Percentiles rank a stretch among this genome's conserved stretches.
Conservation (phyloP, 139 green algal species). For the Limnomonas spitsbergensis region DNA sequence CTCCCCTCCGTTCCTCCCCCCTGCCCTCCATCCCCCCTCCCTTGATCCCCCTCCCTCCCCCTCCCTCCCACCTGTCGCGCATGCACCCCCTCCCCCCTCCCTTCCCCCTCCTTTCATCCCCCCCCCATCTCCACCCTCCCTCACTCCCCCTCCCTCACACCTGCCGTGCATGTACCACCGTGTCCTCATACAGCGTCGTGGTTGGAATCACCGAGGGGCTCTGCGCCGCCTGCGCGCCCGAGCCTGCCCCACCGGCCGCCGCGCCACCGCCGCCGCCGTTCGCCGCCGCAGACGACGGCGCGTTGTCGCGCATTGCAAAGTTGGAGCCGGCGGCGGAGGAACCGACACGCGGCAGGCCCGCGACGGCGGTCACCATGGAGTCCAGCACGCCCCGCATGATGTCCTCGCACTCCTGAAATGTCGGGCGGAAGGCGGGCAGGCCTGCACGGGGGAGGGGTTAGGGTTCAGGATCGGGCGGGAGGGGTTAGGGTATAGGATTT, state of each 20-base stretch:
- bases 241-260: background rate
- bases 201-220: constrained; percentile 37
- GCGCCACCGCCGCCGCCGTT: background rate
- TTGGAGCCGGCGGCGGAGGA: constrained; percentile 25
- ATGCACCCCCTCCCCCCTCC: no score
- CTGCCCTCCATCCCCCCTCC: no score
- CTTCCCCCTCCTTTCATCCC: no score
- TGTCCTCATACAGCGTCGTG: constrained; percentile 44
- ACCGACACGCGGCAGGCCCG: constrained; percentile 51
- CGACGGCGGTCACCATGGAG: constrained; percentile 32
- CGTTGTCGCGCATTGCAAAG: background rate
- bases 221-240: background rate
- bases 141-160: no score
- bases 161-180: constrained; percentile 42
- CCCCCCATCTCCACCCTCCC: no score
- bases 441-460: constrained; percentile 16
- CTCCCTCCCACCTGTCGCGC: no score
- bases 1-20: no score
- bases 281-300: background rate
- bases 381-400: constrained; percentile 21
- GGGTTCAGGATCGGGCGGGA: background rate
- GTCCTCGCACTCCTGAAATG: constrained; percentile 57
- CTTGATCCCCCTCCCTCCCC: no score
- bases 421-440: constrained; percentile 45
- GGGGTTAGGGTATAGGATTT: no score